phyloP scores from a whole-genome alignment of 345 rosid genomes.

The Pistacia integerrima region DNA sequence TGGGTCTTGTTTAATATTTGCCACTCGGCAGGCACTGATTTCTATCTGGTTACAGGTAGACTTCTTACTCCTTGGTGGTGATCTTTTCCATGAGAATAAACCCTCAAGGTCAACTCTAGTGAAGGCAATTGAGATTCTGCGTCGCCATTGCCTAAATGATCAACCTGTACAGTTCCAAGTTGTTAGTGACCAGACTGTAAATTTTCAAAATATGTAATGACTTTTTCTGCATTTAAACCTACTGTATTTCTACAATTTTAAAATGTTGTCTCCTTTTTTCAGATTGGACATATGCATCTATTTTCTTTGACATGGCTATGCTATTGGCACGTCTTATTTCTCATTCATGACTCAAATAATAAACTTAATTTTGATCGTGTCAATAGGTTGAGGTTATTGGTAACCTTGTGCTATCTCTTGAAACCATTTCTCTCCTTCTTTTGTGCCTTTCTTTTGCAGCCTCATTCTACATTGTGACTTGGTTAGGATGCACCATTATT shows the following conservation, averaged over 20 bases:
- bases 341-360: conserved; percentile 1
- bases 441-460: not conserved
- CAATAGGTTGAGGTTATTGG: not conserved
- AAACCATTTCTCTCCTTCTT: not conserved
- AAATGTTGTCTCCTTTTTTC: not conserved
- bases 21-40: conserved; percentile 6
- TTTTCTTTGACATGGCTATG: not conserved
- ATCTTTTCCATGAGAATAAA: conserved; percentile 98
- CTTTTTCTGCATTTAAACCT: conserved; percentile 1
- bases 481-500: not conserved
- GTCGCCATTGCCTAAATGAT: conserved; percentile 88
- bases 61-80: conserved; percentile 92
- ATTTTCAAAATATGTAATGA: conserved; percentile 76
- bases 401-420: not conserved
- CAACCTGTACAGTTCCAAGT: conserved; percentile 95
- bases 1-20: not conserved
- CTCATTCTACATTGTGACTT: not conserved
- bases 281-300: too few species aligned
- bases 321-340: conserved; percentile 4
- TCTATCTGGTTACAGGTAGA: conserved; percentile 65
- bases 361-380: not conserved
- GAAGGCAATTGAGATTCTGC: conserved; percentile 96
- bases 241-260: conserved; percentile 4
- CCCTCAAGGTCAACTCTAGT: conserved; percentile 95
- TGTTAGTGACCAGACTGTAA: conserved; percentile 94